Evolutionary conservation across 805 yeast genomes (phyloP).

Genomic region (Ascoidea rubescens): DNA sequence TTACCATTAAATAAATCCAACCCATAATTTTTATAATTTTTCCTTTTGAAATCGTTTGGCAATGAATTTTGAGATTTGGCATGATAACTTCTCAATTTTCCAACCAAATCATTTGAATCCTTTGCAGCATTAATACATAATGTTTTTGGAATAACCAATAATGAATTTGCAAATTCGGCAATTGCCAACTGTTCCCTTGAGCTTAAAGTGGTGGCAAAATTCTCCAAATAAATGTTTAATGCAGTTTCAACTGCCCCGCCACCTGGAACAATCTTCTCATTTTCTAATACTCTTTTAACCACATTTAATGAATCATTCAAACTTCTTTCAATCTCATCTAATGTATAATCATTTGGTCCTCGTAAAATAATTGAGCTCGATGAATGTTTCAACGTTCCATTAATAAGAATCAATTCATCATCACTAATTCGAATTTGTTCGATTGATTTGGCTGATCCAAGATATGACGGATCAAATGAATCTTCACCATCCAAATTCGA

Average conservation of each 20-base stretch:
- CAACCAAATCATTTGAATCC: conserved; percentile 88
- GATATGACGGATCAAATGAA: conserved; percentile 68
- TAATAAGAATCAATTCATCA: conserved; percentile 89
- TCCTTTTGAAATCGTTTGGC: conserved; percentile 72
- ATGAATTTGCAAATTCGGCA: conserved; percentile 89
- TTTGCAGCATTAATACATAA: conserved; percentile 95
- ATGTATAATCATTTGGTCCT: conserved; percentile 89
- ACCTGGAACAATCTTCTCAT: conserved; percentile 93
- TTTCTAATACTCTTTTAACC: conserved; percentile 89
- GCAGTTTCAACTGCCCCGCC: conserved; percentile 99
- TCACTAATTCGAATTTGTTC: conserved; percentile 84
- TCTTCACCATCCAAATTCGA: conserved; percentile 95
- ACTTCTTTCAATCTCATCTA: conserved; percentile 98
- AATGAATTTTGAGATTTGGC: conserved; percentile 85
- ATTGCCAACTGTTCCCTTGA: conserved; percentile 96
- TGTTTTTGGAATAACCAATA: conserved; percentile 89
- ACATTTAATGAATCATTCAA: conserved; percentile 89
- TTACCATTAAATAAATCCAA: conserved; percentile 85
- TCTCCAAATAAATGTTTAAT: conserved; percentile 84
- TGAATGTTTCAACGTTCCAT: conserved; percentile 84
- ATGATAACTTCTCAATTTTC: conserved; percentile 91
- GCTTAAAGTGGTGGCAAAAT: conserved; percentile 95
- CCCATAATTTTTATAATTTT: conserved; percentile 82
- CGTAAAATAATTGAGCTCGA: conserved; percentile 85
- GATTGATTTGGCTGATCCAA: conserved; percentile 87